A percentile compares a stretch with the other conserved stretches of the same genome.
These are phyloP conservation scores for Zygnema circumcarinatum DNA, from an alignment of 139 green algal genomes.

Conservation along the genomic window DNA sequence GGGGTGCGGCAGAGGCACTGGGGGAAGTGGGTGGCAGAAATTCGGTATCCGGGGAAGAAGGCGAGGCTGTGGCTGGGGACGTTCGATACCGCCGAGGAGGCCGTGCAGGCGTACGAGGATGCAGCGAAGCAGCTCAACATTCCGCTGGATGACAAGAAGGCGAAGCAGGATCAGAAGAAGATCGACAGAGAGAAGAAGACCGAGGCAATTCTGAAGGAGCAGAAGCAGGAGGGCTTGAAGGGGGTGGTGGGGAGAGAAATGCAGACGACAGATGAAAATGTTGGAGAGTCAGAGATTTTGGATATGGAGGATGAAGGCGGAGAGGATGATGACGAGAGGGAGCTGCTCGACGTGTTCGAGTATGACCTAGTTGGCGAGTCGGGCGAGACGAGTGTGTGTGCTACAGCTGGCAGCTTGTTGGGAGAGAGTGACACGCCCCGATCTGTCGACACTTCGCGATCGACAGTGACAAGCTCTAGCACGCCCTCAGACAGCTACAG, in stretches of 20 bases:
- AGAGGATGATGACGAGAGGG: not conserved
- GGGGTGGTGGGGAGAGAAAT: not conserved
- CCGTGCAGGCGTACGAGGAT: not conserved
- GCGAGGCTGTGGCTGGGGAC: constrained; percentile 2
- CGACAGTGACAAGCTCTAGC: too few species aligned
- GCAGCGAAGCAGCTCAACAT: not conserved
- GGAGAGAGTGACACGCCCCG: too few species aligned
- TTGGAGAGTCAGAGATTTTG: not conserved
- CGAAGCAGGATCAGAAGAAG: not conserved
- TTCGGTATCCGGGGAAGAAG: constrained; percentile 27
- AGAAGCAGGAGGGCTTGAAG: not conserved
- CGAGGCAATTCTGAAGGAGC: not conserved
- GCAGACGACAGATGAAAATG: not conserved
- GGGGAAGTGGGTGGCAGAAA: constrained; percentile 18
- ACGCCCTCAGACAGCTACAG: too few species aligned
- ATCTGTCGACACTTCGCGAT: too few species aligned
- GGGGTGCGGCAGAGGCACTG: not conserved
- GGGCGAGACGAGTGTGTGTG: not conserved
- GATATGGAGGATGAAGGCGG: not conserved
- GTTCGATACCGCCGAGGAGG: constrained; percentile 22
- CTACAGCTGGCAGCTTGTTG: not conserved
- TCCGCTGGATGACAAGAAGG: not conserved
- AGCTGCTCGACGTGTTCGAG: not conserved
- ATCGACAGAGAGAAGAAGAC: not conserved
- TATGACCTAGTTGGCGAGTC: not conserved